phyloP scores from a whole-genome alignment of 2,329 filamentous ascomycete genomes.

The Didymella exigua region DNA sequence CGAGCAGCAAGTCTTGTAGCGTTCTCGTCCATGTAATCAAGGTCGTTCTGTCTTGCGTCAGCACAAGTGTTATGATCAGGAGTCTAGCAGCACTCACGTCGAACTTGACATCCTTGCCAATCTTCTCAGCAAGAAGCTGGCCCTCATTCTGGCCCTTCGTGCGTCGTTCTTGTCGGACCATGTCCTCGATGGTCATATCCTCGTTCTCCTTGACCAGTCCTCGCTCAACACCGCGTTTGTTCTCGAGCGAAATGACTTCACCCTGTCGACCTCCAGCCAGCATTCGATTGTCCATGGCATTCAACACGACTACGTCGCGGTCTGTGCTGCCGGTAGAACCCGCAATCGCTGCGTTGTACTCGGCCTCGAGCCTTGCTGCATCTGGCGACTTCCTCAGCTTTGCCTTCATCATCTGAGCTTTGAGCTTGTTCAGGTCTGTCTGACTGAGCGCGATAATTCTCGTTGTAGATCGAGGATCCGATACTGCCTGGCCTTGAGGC shows the following conservation, averaged over 20 bases:
- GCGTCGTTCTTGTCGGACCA: conserved; percentile 91
- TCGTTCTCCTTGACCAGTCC: conserved; percentile 89
- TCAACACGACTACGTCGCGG: conserved; percentile 76
- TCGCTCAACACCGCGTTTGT: conserved; percentile 80
- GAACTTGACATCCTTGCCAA: conserved; percentile 90
- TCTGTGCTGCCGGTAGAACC: conserved; percentile 63
- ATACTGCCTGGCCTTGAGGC: conserved; percentile 63
- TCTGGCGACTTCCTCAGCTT: conserved; percentile 81
- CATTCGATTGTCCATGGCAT: conserved; percentile 87
- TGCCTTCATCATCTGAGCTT: conserved; percentile 94
- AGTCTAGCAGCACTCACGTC: conserved; percentile 55
- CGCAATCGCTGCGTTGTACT: conserved; percentile 79
- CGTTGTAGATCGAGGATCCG: conserved; percentile 58
- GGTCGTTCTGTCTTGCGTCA: conserved; percentile 64
- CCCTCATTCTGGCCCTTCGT: conserved; percentile 82
- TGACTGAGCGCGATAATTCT: conserved; percentile 67
- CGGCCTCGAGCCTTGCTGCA: conserved; percentile 75
- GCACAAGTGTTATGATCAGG: conserved; percentile 9
- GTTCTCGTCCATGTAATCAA: conserved; percentile 98
- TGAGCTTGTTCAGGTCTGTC: conserved; percentile 83
- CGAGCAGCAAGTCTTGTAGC: conserved; percentile 85
- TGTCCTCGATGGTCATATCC: conserved; percentile 95
- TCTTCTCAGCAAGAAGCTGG: conserved; percentile 83
- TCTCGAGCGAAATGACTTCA: conserved; percentile 80
- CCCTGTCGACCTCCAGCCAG: conserved; percentile 74